Conservation (phyloP, 2,329 filamentous ascomycete species). For the Ascochyta koolunga region DNA sequence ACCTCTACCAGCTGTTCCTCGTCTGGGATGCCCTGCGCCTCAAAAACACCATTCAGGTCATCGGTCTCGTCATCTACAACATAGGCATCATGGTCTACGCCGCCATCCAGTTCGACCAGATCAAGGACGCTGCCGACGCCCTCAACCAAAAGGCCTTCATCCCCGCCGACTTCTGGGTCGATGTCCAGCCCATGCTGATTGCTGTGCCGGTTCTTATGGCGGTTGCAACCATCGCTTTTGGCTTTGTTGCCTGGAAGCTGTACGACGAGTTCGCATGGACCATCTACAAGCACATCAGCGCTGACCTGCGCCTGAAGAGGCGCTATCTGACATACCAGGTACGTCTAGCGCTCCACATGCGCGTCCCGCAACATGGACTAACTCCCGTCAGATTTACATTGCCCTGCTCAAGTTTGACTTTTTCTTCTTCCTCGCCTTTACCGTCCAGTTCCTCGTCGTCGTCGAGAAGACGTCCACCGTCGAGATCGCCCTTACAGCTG, state of each 20-base stretch:
- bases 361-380: conserved; percentile 10
- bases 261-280: conserved; percentile 99
- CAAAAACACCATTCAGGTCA: conserved; percentile 98
- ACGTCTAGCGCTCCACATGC: conserved; percentile 21
- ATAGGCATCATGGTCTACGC: conserved; percentile 90
- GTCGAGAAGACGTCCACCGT: conserved; percentile 70
- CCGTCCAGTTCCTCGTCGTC: conserved; percentile 95
- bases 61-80: conserved; percentile 93
- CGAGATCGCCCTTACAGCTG: conserved; percentile 86
- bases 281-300: conserved; percentile 98
- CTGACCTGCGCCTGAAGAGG: conserved; percentile 95
- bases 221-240: conserved; percentile 73
- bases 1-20: conserved; percentile 86
- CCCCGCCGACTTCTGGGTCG: conserved; percentile 65
- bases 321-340: conserved; percentile 97
- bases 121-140: conserved; percentile 70
- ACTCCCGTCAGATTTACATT: conserved; percentile 80
- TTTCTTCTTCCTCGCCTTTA: conserved; percentile 99
- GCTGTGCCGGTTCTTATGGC: conserved; percentile 86
- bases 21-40: conserved; percentile 91
- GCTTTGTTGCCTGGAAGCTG: conserved; percentile 86
- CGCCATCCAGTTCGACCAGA: conserved; percentile 90
- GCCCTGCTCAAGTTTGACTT: conserved; percentile 98
- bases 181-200: conserved; percentile 77
- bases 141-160: conserved; percentile 59